phyloP scores from a whole-genome alignment of 345 rosid species.

The Streptanthus diversifolius region DNA sequence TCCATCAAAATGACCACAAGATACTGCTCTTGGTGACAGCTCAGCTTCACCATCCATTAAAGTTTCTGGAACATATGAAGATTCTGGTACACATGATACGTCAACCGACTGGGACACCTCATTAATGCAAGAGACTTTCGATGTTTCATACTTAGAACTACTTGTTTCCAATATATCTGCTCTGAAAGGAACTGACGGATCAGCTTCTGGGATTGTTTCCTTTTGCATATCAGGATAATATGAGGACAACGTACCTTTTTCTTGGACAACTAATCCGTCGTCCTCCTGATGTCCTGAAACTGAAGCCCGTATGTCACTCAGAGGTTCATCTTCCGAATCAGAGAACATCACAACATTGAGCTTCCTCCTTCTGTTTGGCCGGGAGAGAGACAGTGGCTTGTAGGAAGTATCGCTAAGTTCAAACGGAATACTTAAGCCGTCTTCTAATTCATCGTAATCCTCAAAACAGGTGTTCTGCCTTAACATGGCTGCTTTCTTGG shows the following conservation, averaged over 20 bases:
- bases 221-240: slow-evolving; percentile 35
- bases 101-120: slow-evolving; percentile 47
- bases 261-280: slow-evolving; percentile 31
- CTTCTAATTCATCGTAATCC: slow-evolving; percentile 42
- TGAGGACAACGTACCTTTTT: slow-evolving; percentile 28
- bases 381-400: slow-evolving; percentile 43
- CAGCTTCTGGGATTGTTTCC: slow-evolving; percentile 30
- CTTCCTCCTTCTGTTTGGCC: slow-evolving; percentile 43
- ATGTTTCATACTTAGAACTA: slow-evolving; percentile 36
- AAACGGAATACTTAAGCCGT: slow-evolving; percentile 29
- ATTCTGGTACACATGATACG: slow-evolving; percentile 75
- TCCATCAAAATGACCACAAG: slow-evolving; percentile 41
- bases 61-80: slow-evolving; percentile 84
- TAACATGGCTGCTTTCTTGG: slow-evolving; percentile 82
- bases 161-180: slow-evolving; percentile 34
- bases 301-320: slow-evolving; percentile 20
- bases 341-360: slow-evolving; percentile 58
- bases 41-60: slow-evolving; percentile 47
- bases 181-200: slow-evolving; percentile 31
- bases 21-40: slow-evolving; percentile 40
- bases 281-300: slow-evolving; percentile 27
- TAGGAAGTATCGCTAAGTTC: slow-evolving; percentile 44
- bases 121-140: slow-evolving; percentile 29
- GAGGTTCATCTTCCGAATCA: slow-evolving; percentile 75
- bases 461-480: slow-evolving; percentile 49